Base-by-base conservation (phyloP, 1,284 basidiomycete species). In the Nidula niveotomentosa region DNA sequence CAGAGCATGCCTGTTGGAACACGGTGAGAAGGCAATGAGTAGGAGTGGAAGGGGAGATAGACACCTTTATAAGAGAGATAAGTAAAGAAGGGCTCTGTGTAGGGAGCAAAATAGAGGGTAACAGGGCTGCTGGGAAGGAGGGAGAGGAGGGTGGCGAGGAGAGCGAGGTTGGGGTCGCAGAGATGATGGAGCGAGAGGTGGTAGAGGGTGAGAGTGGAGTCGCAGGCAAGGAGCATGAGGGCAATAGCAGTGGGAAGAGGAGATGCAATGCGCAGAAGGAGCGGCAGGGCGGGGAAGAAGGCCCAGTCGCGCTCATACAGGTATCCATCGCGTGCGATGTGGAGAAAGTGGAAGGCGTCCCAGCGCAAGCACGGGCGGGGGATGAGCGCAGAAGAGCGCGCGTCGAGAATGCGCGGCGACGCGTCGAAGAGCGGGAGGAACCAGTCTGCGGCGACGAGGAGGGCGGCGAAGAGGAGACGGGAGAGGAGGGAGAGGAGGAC, bases 61-160 rank as follows among this genome's bases (percentile, higher is more conserved):
- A 15, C 12, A 41, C 93, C 94, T 64, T 73, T 75, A 63, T 96
- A 94, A 0, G 91, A 88, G 12, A 90, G 71, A 53, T 84, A 81
- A 0, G 95, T 90, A 70, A 91, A 96, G 67, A 94, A 89, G 0
- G 94, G 88, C 65, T 98, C 96, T 45, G 80, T 86, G 64, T 92
- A 96, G 0, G 90, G 82, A 0, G 88, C 86, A 46, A 88, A 77
- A 13, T 83, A 79, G 12, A 93, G 70, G 0, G 89, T 87, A 0
- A 84, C 82, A 0, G 94, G 94, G 36, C 93, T 91, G 37, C 91
- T 93, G 0, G 93, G 83, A 6, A 98, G 63, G 46, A 95, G 75
- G 47, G 92, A 94, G 12, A 98, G 73, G 13, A 88, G 54, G 0
- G 86, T 68, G 0, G 88, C 75, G 2, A 90, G 71, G 33, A 79